Conservation (phyloP, 2,329 filamentous ascomycete genomes). For the Aspergillus sergii region DNA sequence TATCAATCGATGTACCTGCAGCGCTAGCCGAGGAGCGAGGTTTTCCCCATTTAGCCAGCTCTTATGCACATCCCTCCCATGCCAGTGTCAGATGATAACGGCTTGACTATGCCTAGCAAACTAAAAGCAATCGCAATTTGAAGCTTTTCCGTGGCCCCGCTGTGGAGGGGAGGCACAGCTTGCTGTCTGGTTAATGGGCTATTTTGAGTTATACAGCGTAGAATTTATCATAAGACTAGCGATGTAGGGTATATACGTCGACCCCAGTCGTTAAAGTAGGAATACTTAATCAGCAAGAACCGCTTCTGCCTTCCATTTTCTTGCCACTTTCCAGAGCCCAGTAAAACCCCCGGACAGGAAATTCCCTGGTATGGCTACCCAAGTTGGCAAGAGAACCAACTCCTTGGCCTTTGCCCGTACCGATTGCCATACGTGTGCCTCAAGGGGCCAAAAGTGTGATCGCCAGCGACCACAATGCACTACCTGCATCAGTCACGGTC, state of each 20-base stretch:
- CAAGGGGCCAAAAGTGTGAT: slow-evolving; percentile 22
- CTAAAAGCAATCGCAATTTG: not conserved
- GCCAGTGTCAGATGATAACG: not conserved
- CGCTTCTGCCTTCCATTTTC: not conserved
- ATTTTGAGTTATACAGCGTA: not conserved
- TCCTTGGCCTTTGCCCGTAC: slow-evolving; percentile 25
- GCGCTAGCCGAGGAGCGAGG: not conserved
- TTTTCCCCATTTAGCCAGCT: too few relatives aligned
- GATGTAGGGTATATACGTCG: not conserved
- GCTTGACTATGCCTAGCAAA: not conserved
- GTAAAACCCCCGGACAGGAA: not conserved
- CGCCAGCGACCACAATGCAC: slow-evolving; percentile 25
- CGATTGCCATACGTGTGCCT: slow-evolving; percentile 29
- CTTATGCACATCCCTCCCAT: too few relatives aligned
- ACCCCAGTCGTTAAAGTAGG: not conserved
- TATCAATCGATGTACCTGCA: not conserved
- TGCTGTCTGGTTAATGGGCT: not conserved
- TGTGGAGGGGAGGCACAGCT: not conserved
- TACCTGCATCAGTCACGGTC: slow-evolving; percentile 21
- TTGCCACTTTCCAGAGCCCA: not conserved
- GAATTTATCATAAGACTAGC: not conserved
- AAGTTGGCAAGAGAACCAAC: slow-evolving; percentile 20
- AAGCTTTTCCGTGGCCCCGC: not conserved
- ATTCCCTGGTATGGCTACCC: not conserved
- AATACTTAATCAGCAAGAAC: not conserved